Evolutionary conservation across 1,284 basidiomycete genomes (phyloP), one percentile per base, ranked within the genome.

Genomic region (Wolfiporia cocos): DNA sequence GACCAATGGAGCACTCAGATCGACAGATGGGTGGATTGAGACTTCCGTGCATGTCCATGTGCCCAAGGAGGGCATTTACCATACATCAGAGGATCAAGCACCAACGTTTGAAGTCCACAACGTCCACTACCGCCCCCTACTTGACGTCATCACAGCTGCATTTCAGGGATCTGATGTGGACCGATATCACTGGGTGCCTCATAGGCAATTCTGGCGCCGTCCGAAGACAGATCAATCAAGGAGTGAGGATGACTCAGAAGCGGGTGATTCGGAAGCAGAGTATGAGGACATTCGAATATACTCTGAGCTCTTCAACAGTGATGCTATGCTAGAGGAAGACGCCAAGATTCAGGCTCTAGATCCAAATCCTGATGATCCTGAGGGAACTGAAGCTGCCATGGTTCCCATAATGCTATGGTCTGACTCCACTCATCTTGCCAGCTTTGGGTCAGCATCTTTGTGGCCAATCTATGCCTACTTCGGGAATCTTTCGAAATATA

Each of bases 1-100:
- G n/a, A n/a, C n/a, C n/a, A 15, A 10, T 10, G 24, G 38, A 2
- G 10, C 33, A 2, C 46, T 51, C n/a, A 22, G 37, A 1, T 34
- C 38, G 1, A 28, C 36, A 0, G 52, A 62, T 30, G 58, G 56
- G 1, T 64, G 63, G 63, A 48, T 39, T 2, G 42, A 55, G 26
- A 44, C 35, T 0, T 49, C 46, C 0, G 57, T 63, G 1, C 47
- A 48, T 12, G 49, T 63, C 15, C 49, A 26, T 2, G 42, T 64
- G 2, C 56, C 60, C 1, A 47, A 46, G 21, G 51, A 52, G 11
- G 26, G 39, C 3, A 18, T 39, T n/a, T n/a, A n/a, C 1, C 42
- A 46, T 21, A 11, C 5, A 1, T 50, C 42, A 29, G 62, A 64
- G 40, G 49, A 15, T 0, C 38, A 47, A 0, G 54, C 59, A 3